Evolutionary conservation across 2,329 filamentous ascomycete genomes (phyloP).

Genomic region (Penicillium sp.): DNA sequence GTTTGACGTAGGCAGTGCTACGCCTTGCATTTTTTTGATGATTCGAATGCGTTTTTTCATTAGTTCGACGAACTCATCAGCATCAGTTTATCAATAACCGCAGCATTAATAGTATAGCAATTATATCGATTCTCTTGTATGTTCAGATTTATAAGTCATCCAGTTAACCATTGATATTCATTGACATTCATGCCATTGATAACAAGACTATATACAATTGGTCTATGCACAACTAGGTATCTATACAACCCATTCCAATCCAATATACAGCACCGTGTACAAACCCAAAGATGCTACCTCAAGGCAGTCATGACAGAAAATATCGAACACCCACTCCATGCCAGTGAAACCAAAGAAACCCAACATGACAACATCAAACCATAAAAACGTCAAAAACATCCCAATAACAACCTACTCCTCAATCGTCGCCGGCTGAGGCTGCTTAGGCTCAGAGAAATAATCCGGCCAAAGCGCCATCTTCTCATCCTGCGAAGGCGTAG

Average conservation of each 20-base stretch:
- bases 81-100: background rate
- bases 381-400: background rate
- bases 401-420: slow-evolving; percentile 2
- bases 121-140: too few species aligned
- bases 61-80: background rate
- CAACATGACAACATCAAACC: background rate
- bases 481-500: slow-evolving; percentile 57
- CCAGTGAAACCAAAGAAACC: background rate
- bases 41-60: background rate
- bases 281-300: background rate
- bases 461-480: slow-evolving; percentile 64
- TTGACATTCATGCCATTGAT: background rate
- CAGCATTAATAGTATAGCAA: slow-evolving; percentile 1
- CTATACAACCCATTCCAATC: background rate
- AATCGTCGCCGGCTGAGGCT: slow-evolving; percentile 34
- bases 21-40: background rate
- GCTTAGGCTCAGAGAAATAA: slow-evolving; percentile 47
- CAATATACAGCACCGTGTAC: background rate
- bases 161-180: too few species aligned
- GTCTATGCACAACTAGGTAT: background rate
- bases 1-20: background rate
- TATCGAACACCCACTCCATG: slow-evolving; percentile 3
- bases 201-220: background rate
- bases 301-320: background rate
- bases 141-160: background rate